Evolutionary conservation across 129 eudicot species (phyloP).

Genomic region (Helianthus tuberosus): DNA sequence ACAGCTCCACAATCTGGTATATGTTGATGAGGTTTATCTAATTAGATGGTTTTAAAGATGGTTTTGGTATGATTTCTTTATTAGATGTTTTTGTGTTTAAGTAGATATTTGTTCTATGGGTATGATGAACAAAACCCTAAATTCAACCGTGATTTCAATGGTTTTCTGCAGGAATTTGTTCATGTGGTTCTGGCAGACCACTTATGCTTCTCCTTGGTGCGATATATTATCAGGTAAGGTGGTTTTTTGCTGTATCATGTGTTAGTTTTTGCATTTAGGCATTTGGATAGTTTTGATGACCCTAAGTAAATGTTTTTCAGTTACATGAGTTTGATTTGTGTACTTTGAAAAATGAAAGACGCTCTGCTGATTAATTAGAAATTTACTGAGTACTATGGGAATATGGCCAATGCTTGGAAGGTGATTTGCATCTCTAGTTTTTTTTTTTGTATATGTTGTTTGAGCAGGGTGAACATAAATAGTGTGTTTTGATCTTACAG

Average conservation of each 20-base stretch:
- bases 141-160: neutral
- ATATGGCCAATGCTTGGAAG: constrained; percentile 99
- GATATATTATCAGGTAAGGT: constrained; percentile 83
- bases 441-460: constrained; percentile 7
- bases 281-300: neutral
- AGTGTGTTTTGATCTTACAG: constrained; percentile 39
- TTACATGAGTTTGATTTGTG: constrained; percentile 85
- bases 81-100: no score
- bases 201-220: constrained; percentile 83
- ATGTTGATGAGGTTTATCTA: no score
- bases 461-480: neutral
- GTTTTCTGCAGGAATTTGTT: neutral
- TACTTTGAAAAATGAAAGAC: constrained; percentile 83
- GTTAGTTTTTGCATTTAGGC: constrained; percentile 1
- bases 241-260: neutral
- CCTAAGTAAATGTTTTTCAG: constrained; percentile 38
- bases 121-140: neutral
- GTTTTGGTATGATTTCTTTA: no score
- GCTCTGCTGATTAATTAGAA: constrained; percentile 81
- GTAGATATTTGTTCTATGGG: no score
- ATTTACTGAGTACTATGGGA: constrained; percentile 96
- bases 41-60: no score
- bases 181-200: neutral
- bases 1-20: constrained; percentile 15
- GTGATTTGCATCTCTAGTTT: constrained; percentile 28